phyloP scores from a whole-genome alignment of 2,329 filamentous ascomycete species.

The Microcyclospora tardicrescens region DNA sequence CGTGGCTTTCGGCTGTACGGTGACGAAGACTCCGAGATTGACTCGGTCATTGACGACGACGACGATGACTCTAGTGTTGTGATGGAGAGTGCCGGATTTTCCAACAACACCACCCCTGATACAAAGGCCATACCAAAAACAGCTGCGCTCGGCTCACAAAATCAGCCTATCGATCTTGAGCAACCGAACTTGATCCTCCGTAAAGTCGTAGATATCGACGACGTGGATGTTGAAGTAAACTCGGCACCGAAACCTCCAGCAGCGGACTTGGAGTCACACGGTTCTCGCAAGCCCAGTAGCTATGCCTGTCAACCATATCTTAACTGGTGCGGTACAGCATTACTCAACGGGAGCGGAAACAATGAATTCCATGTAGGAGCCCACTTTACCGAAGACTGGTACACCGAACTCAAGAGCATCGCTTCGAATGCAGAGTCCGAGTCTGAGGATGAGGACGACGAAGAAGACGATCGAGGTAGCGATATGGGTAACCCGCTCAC shows the following conservation, averaged over 20 bases:
- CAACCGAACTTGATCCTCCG: background rate
- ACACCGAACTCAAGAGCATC: slow-evolving; percentile 2
- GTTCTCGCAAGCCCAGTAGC: background rate
- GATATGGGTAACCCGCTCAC: slow-evolving; percentile 1
- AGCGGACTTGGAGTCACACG: background rate
- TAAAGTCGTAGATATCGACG: slow-evolving; percentile 8
- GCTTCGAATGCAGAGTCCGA: slow-evolving; percentile 2
- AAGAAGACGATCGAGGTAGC: slow-evolving; percentile 5
- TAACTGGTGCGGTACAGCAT: no score
- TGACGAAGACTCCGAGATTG: slow-evolving; percentile 8
- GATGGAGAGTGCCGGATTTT: slow-evolving; percentile 7
- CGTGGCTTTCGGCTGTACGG: slow-evolving; percentile 1
- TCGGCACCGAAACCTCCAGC: background rate
- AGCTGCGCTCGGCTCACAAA: slow-evolving; percentile 7
- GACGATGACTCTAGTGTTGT: slow-evolving; percentile 9
- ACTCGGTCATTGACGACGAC: slow-evolving; percentile 14
- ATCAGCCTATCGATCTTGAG: slow-evolving; percentile 13
- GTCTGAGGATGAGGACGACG: slow-evolving; percentile 4
- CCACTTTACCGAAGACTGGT: slow-evolving; percentile 2
- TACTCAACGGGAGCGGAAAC: no score
- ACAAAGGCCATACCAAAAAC: slow-evolving; percentile 8
- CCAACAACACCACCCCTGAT: slow-evolving; percentile 19
- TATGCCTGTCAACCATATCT: background rate
- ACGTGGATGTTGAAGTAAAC: slow-evolving; percentile 8
- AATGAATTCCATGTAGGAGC: no score